Percentiles rank a stretch among this genome's conserved stretches.
phyloP scores from a whole-genome alignment of 306 rosid species.

The Chamaecrista fasciculata region DNA sequence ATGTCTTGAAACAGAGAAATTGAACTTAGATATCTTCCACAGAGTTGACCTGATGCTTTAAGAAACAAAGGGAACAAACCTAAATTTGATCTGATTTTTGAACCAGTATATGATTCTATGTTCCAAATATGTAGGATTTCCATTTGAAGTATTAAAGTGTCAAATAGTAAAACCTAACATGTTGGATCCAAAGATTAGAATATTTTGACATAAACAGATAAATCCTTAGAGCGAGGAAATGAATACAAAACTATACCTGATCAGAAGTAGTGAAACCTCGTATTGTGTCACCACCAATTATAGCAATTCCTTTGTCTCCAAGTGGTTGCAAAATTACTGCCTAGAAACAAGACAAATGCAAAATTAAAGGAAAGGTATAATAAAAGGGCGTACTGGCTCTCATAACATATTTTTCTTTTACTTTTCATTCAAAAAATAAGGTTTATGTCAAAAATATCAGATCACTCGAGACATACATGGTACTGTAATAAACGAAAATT shows the following conservation, averaged over 20 bases:
- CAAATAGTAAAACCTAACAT: not conserved
- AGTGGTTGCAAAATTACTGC: constrained; percentile 96
- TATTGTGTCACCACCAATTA: constrained; percentile 87
- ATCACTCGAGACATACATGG: not conserved
- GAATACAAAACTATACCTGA: constrained; percentile 42
- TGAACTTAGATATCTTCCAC: constrained; percentile 3
- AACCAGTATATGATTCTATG: not conserved
- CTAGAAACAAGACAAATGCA: constrained; percentile 41
- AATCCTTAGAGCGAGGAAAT: not conserved
- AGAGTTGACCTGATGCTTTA: not conserved
- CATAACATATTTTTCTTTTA: not conserved
- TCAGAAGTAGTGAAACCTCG: constrained; percentile 77
- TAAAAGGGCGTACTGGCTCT: not conserved
- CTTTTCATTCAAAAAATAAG: not conserved
- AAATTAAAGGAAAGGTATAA: not conserved
- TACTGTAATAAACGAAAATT: not conserved
- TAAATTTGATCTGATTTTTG: not conserved
- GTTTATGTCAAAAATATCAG: not conserved
- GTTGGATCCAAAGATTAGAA: not conserved
- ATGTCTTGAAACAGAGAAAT: not conserved
- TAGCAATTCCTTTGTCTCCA: constrained; percentile 82
- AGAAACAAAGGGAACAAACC: not conserved
- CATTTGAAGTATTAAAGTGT: not conserved
- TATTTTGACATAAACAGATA: not conserved
- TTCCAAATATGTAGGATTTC: not conserved